Evolutionary conservation across 805 yeast species (phyloP), one percentile per base, ranked within the genome.

Genomic region (Yarrowia sp.): DNA sequence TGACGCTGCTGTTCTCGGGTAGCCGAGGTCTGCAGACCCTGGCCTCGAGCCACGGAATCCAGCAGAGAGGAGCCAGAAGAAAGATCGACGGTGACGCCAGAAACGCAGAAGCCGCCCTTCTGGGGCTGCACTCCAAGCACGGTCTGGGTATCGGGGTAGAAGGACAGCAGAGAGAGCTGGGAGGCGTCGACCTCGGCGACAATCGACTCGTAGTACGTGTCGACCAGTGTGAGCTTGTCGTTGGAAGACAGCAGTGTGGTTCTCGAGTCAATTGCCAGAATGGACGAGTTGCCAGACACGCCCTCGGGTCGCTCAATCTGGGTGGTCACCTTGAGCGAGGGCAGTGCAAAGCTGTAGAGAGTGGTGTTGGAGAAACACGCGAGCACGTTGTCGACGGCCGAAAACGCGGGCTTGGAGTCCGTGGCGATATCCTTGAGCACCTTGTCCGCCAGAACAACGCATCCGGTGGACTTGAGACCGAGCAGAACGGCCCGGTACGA

Each of bases 181-280:
- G 74, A 42, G 14, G 50, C 64, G 12, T 58, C 64, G 12, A 58
- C 50, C 50, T 70, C n/a, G 68, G 69, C 61, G 17, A 75, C 40
- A 17, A 74, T 69, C 5, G 78, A 72, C 36, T 72, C 73, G 65
- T 76, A 77, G 47, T 74, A 74, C 7, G 74, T 72, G 61, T 77
- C 86, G 30, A 82, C 76, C n/a, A 79, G 74, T 67, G 77, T 81
- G 5, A 79, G 65, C 60, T 76, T 75, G 15, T 69, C 50, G 13
- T 68, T 74, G 30, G 69, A 69, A 1, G 76, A 68, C 15, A 77
- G 34, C 24, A 77, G 47, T 6, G 77, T 38, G 67, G 77, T 70
- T 63, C 75, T 73, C 0, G 56, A 38, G 4, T 74, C 74, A 33
- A 77, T 74, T 4, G 79, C 74, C 33, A 55, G 17, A 12, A 77